phyloP scores from a whole-genome alignment of 331 rosid genomes.

The Arachis monticola region DNA sequence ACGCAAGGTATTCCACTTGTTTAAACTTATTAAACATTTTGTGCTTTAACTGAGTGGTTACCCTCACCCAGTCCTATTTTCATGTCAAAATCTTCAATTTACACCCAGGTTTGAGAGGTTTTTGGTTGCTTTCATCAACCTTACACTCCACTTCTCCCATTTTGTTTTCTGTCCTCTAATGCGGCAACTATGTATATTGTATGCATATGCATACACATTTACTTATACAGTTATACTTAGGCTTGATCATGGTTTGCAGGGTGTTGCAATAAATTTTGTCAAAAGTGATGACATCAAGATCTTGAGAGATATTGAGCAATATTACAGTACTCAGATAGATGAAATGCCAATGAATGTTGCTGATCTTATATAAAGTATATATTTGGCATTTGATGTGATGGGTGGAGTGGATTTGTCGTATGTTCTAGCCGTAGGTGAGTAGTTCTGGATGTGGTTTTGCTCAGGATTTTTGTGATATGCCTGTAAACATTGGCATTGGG shows the following conservation, averaged over 20 bases:
- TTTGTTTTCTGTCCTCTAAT: neutral
- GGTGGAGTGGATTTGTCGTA: no score
- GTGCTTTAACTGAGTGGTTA: neutral
- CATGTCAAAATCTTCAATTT: no score
- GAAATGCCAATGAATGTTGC: no score
- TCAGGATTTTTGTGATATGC: neutral
- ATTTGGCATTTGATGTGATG: no score
- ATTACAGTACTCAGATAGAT: no score
- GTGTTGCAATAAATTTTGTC: slow-evolving; percentile 98
- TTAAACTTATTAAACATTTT: neutral
- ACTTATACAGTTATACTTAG: neutral
- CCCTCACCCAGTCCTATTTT: neutral
- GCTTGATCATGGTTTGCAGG: slow-evolving; percentile 55
- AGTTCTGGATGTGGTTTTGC: no score
- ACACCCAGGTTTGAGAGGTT: neutral
- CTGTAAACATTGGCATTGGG: neutral
- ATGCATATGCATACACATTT: neutral
- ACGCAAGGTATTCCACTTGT: slow-evolving; percentile 72
- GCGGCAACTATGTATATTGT: no score
- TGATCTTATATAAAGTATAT: neutral
- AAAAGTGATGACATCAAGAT: slow-evolving; percentile 65
- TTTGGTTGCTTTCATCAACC: neutral
- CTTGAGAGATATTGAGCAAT: no score
- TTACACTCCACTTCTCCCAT: neutral
- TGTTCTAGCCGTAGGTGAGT: neutral